A percentile compares a stretch with the other conserved stretches of the same genome.
These are phyloP conservation scores for Plectranthus barbatus DNA, from an alignment of 257 asterid species.

Conservation along the genomic window DNA sequence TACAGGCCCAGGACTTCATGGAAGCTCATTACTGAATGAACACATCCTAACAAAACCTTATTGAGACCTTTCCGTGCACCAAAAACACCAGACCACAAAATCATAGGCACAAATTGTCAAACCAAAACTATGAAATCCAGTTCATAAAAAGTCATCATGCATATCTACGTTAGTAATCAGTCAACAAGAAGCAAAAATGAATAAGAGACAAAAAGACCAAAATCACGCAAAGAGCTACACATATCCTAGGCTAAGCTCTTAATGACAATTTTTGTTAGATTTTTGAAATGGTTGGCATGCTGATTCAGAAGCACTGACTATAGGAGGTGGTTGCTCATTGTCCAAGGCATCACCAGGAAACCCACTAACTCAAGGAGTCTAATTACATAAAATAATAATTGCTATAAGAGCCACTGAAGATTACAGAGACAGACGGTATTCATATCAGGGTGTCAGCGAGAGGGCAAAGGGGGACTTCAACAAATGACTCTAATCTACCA, in stretches of 20 bases:
- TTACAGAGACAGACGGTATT: not conserved
- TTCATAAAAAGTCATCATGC: conserved; percentile 10
- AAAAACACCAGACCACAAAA: conserved; percentile 1
- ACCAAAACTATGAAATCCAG: not conserved
- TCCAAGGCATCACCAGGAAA: conserved; percentile 33
- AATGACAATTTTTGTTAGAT: not conserved
- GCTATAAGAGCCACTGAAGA: conserved; percentile 4
- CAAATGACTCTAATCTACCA: conserved; percentile 14
- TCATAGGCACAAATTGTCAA: not conserved
- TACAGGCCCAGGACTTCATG: not conserved
- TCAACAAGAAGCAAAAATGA: not conserved
- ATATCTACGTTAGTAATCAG: conserved; percentile 14
- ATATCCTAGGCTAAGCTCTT: conserved; percentile 12
- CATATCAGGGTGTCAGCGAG: conserved; percentile 16
- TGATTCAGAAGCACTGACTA: conserved; percentile 16
- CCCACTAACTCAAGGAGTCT: conserved; percentile 16
- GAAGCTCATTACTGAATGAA: not conserved
- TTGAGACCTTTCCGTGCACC: too few species aligned
- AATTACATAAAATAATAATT: conserved; percentile 13
- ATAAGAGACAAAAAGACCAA: not conserved
- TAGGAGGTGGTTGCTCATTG: conserved; percentile 25
- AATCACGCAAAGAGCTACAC: not conserved
- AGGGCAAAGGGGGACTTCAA: conserved; percentile 2
- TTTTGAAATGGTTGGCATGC: conserved; percentile 20
- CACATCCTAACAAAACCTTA: not conserved